Conservation (phyloP, 2,329 filamentous ascomycete species). For the Alternaria sp. region DNA sequence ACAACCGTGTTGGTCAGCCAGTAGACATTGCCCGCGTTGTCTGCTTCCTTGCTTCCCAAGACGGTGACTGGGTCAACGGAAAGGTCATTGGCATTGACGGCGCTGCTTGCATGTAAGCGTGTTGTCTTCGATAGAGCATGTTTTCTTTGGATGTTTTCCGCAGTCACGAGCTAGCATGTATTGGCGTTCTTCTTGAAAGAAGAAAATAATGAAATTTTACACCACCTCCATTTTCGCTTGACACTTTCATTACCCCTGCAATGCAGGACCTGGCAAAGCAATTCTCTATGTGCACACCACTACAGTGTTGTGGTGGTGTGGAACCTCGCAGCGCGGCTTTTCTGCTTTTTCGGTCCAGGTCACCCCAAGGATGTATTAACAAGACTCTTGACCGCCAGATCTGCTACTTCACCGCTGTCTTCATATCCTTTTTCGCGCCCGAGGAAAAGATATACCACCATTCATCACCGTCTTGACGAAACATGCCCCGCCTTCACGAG, state of each 20-base stretch:
- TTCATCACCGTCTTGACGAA: not conserved
- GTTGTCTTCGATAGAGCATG: not conserved
- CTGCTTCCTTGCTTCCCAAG: conserved; percentile 64
- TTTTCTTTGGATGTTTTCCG: conserved; percentile 2
- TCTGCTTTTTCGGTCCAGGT: not conserved
- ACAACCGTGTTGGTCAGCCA: conserved; percentile 70
- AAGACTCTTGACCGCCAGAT: not conserved
- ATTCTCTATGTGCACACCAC: not conserved
- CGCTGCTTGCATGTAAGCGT: conserved; percentile 51
- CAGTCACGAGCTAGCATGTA: conserved; percentile 11
- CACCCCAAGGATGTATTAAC: not conserved
- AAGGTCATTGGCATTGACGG: conserved; percentile 60
- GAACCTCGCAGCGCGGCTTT: not conserved
- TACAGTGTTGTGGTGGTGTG: not conserved
- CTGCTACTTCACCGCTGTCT: not conserved
- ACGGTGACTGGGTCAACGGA: conserved; percentile 64
- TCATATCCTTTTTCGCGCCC: not conserved
- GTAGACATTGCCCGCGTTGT: conserved; percentile 72
- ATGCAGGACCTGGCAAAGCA: not conserved
- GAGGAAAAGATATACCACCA: not conserved
- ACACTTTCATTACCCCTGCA: not conserved
- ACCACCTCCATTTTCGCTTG: not conserved
- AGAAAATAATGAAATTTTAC: conserved; percentile 7
- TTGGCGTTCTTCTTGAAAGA: conserved; percentile 10
- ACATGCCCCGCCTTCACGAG: not conserved